Evolutionary conservation across 495 filamentous ascomycete genomes (phyloP), one percentile per base, ranked within the genome.

Genomic region (Cudoniella acicularis): DNA sequence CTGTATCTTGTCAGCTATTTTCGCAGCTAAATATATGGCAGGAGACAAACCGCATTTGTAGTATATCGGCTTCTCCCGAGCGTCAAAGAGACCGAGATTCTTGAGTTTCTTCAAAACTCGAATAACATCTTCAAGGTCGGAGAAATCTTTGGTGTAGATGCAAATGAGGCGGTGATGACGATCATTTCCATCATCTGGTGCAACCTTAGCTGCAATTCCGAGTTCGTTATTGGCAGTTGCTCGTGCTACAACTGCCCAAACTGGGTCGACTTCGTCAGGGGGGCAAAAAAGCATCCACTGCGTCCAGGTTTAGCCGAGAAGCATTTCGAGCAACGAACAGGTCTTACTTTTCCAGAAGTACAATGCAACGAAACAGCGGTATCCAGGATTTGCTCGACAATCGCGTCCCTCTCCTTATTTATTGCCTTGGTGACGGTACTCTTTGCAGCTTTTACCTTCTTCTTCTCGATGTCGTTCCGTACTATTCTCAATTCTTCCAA

Each of bases 201-300:
- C 83, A 10, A 91, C 87, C 68, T 93, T 95, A 3, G 89, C 86
- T 10, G 59, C 74, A 22, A 82, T 76, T 0, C 90, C 89, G 2
- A 95, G 75, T 49, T 86, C 78, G 42, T 86, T 84, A 17, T 79
- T 72, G 16, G 78, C 77, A 20, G 87, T 86, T 0, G 82, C 89
- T 16, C 71, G 75, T 3, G 82, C 87, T 2, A 96, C 71, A 17
- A 71, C 72, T 1, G 63, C 71, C 91, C 91, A 96, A 11, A 77
- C 59, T 2, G 72, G 67, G 66, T 91, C 81, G 10, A 91, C 80
- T n/a, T 79, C 64, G 1, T 75, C 70, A 4, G 69, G 57, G 2
- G 70, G 63, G 1, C 83, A 81, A 64, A 91, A 92, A n/a, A 96
- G 63, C 88, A 96, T 89, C 91, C 91, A 95, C 78, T 77, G 4